Evolutionary conservation across 2,329 filamentous ascomycete genomes (phyloP).

Genomic region (Ustilaginoidea virens): DNA sequence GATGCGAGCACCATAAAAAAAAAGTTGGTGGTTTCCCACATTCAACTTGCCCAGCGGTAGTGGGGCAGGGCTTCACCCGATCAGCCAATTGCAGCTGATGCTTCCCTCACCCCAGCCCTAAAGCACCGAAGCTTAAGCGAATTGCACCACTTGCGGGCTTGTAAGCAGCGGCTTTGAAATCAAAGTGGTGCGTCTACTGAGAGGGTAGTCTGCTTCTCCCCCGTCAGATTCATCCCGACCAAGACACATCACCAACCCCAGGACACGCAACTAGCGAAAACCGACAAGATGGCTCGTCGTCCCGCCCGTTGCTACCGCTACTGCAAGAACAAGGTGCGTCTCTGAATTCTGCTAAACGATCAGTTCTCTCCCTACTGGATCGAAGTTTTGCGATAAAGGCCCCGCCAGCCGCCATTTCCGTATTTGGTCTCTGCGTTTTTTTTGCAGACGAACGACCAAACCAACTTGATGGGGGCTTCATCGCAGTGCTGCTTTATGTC

Average conservation of each 20-base stretch:
- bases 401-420: too few relatives aligned
- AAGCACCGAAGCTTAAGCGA: constrained; percentile 23
- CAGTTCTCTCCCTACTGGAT: too few relatives aligned
- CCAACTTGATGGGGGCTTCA: too few relatives aligned
- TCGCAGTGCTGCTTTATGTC: too few relatives aligned
- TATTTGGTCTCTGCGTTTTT: too few relatives aligned
- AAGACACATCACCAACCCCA: constrained; percentile 19
- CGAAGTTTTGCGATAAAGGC: too few relatives aligned
- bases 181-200: constrained; percentile 21
- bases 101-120: constrained; percentile 14
- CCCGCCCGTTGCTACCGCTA: constrained; percentile 99
- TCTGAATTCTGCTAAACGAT: constrained; percentile 5
- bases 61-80: constrained; percentile 8
- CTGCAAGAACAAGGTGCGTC: constrained; percentile 99
- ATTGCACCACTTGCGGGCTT: constrained; percentile 13
- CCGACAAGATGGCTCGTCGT: constrained; percentile 96
- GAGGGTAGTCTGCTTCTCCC: constrained; percentile 13
- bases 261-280: constrained; percentile 25
- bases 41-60: not conserved
- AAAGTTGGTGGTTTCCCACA: too few relatives aligned
- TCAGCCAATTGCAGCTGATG: constrained; percentile 14
- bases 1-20: not conserved
- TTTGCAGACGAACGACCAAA: too few relatives aligned
- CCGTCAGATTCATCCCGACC: constrained; percentile 15
- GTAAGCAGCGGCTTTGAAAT: constrained; percentile 37